These are phyloP conservation scores for Lodderomyces oxycetoniae DNA, from an alignment of 1,139 yeast species.

Conservation along the genomic window DNA sequence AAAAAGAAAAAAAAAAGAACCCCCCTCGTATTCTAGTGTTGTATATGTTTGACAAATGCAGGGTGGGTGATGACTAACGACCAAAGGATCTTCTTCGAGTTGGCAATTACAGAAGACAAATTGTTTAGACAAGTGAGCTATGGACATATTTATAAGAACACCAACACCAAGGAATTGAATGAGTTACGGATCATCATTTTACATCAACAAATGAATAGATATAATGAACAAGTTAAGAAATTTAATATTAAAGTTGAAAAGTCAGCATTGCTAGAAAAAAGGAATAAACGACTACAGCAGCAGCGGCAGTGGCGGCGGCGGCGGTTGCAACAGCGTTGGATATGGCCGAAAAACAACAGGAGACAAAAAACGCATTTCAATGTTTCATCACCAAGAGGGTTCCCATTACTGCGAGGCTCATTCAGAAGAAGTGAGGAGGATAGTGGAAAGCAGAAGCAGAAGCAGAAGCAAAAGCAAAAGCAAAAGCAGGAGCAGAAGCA, in stretches of 20 bases:
- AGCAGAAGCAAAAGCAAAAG: no score
- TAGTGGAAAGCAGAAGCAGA: no score
- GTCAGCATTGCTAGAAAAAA: no score
- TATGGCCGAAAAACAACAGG: no score
- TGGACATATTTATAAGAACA: conserved; percentile 1
- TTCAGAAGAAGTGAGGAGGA: no score
- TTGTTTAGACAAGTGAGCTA: conserved; percentile 2
- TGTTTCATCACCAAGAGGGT: no score
- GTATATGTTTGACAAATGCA: not conserved
- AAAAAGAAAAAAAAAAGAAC: no score
- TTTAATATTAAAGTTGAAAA: not conserved
- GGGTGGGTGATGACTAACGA: not conserved
- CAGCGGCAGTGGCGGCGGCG: not conserved
- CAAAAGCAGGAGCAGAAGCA: no score
- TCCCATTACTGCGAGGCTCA: no score
- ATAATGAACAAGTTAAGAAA: not conserved
- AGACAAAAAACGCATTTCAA: no score
- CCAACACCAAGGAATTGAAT: conserved; percentile 1
- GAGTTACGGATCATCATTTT: not conserved
- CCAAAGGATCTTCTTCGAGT: not conserved
- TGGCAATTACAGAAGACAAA: conserved; percentile 3
- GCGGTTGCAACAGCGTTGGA: no score
- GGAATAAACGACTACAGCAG: not conserved
- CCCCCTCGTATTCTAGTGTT: no score
- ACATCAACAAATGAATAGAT: conserved; percentile 1